phyloP scores from a whole-genome alignment of 768 basidiomycete species.

The Calvatia gigantea region DNA sequence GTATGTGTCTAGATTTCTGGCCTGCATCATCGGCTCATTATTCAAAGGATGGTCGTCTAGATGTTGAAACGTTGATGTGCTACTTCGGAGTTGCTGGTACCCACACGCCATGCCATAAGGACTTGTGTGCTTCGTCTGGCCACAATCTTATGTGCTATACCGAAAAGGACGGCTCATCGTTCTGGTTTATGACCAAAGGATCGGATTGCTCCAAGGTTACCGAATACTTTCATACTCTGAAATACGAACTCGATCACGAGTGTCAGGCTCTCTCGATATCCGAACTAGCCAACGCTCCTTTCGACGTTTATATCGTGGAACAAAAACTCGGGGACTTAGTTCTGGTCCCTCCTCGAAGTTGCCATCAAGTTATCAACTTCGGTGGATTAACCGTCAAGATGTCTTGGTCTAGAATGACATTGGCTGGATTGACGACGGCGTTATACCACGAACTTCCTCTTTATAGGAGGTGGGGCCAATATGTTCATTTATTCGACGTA shows the following conservation, averaged over 20 bases:
- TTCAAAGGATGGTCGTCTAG: slow-evolving; percentile 13
- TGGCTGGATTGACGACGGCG: slow-evolving; percentile 54
- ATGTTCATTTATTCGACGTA: not conserved
- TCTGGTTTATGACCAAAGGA: slow-evolving; percentile 83
- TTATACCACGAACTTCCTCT: slow-evolving; percentile 74
- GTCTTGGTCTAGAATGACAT: slow-evolving; percentile 85
- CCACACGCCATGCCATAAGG: slow-evolving; percentile 82
- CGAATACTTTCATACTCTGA: slow-evolving; percentile 54
- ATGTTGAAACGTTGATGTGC: slow-evolving; percentile 80
- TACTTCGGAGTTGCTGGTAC: slow-evolving; percentile 82
- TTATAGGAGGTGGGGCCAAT: slow-evolving; percentile 60
- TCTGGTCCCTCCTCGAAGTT: slow-evolving; percentile 75
- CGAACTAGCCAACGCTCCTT: slow-evolving; percentile 63
- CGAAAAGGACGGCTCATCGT: slow-evolving; percentile 66
- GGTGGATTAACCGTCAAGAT: slow-evolving; percentile 83
- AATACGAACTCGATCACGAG: slow-evolving; percentile 71
- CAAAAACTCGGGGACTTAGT: slow-evolving; percentile 78
- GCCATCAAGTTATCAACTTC: slow-evolving; percentile 80
- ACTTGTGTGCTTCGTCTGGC: slow-evolving; percentile 79
- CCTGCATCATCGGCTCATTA: not conserved
- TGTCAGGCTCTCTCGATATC: slow-evolving; percentile 58
- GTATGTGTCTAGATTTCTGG: slow-evolving; percentile 31
- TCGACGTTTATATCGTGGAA: slow-evolving; percentile 65
- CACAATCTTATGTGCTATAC: slow-evolving; percentile 88
- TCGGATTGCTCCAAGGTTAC: slow-evolving; percentile 51